Percentiles rank a stretch among this genome's conserved stretches.
Conservation (phyloP, 495 filamentous ascomycete genomes). For the Penicillium atrosanguineum region DNA sequence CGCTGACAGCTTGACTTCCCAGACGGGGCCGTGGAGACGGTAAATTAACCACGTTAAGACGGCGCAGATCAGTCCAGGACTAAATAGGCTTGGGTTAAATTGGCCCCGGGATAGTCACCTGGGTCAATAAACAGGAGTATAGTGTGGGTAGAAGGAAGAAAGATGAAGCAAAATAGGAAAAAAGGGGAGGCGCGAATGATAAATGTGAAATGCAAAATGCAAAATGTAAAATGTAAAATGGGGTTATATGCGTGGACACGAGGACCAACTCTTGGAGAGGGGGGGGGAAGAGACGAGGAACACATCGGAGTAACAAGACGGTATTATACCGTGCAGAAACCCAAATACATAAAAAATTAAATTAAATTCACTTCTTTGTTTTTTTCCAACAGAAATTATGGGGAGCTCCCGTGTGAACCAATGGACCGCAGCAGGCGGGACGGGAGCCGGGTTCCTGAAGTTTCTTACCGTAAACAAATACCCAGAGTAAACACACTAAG, state of each 20-base stretch:
- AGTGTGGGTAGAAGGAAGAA: not conserved
- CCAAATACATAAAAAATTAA: not conserved
- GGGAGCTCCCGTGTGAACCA: constrained; percentile 17
- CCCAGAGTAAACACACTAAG: not conserved
- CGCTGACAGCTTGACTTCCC: constrained; percentile 40
- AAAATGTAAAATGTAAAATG: not conserved
- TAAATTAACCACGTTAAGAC: constrained; percentile 30
- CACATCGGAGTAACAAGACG: not conserved
- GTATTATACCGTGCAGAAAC: not conserved
- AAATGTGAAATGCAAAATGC: not conserved
- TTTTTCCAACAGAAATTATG: constrained; percentile 2
- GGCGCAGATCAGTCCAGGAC: constrained; percentile 30
- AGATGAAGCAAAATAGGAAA: not conserved
- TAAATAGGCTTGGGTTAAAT: constrained; percentile 2
- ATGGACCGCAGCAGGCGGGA: constrained; percentile 10
- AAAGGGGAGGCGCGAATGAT: not conserved
- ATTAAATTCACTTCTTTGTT: not conserved
- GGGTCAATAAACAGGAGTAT: not conserved
- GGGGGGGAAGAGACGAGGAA: not conserved
- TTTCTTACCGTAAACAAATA: constrained; percentile 4
- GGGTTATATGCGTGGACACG: not conserved
- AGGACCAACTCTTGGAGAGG: not conserved
- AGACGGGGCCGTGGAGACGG: constrained; percentile 43
- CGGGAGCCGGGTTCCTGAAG: constrained; percentile 12
- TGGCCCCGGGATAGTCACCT: not conserved